Conservation (phyloP, 495 filamentous ascomycete species). For the Hyphodiscus hymeniophilus region DNA sequence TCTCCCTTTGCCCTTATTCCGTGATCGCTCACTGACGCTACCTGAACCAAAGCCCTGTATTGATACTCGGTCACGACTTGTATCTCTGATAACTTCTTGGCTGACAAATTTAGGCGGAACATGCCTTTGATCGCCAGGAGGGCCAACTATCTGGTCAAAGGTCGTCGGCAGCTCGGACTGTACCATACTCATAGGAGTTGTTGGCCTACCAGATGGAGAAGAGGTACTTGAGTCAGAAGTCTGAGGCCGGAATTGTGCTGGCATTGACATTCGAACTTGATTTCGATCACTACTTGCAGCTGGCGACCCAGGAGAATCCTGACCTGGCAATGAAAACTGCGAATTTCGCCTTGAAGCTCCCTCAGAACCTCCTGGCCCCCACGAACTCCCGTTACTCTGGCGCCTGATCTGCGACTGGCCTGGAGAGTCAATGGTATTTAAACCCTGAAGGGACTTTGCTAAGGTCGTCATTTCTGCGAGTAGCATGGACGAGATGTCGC, state of each 20-base stretch:
- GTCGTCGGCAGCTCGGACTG: slow-evolving; percentile 47
- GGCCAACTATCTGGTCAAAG: slow-evolving; percentile 61
- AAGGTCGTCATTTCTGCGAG: slow-evolving; percentile 82
- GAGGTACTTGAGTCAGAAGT: slow-evolving; percentile 22
- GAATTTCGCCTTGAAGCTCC: slow-evolving; percentile 42
- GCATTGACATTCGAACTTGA: slow-evolving; percentile 73
- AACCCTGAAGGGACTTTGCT: slow-evolving; percentile 74
- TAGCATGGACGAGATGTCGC: slow-evolving; percentile 77
- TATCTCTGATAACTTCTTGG: slow-evolving; percentile 22
- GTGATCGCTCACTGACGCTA: slow-evolving; percentile 61
- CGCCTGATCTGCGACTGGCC: slow-evolving; percentile 29
- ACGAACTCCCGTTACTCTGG: slow-evolving; percentile 27
- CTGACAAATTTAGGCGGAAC: slow-evolving; percentile 23
- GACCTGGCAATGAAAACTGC: slow-evolving; percentile 35
- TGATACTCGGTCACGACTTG: slow-evolving; percentile 71
- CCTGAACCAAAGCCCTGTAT: slow-evolving; percentile 76
- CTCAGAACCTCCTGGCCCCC: slow-evolving; percentile 29
- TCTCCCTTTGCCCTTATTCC: slow-evolving; percentile 76
- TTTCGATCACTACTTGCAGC: slow-evolving; percentile 36
- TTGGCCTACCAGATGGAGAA: slow-evolving; percentile 30
- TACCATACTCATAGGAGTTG: slow-evolving; percentile 34
- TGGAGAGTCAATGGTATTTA: slow-evolving; percentile 74
- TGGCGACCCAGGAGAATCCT: slow-evolving; percentile 37
- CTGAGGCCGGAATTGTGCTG: slow-evolving; percentile 43
- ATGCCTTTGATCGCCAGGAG: slow-evolving; percentile 19